Evolutionary conservation across 2,329 filamentous ascomycete species (phyloP).

Genomic region (Colletotrichum sublineola): DNA sequence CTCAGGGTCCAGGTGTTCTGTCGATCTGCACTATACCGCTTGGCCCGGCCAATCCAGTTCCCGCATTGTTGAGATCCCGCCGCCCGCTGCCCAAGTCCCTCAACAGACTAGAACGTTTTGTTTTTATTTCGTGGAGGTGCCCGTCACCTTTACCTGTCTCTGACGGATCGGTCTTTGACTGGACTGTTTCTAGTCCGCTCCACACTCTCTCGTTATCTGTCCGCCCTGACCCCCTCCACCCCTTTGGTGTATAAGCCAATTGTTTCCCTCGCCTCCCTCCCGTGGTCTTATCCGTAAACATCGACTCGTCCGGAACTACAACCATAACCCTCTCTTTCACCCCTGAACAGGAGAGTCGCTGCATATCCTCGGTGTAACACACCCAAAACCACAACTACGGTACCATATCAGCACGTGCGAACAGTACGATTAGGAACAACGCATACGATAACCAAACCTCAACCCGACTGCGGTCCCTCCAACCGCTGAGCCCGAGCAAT

Average conservation of each 20-base stretch:
- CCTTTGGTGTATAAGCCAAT: slow-evolving; percentile 38
- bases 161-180: slow-evolving; percentile 6
- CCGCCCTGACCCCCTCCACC: not conserved
- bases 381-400: slow-evolving; percentile 22
- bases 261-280: slow-evolving; percentile 36
- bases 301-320: slow-evolving; percentile 27
- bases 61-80: slow-evolving; percentile 39
- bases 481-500: slow-evolving; percentile 27
- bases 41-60: slow-evolving; percentile 29
- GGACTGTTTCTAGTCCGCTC: not conserved
- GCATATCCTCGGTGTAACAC: slow-evolving; percentile 27
- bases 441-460: not conserved
- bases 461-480: not conserved
- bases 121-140: slow-evolving; percentile 25
- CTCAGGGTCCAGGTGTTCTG: slow-evolving; percentile 33
- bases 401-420: slow-evolving; percentile 3
- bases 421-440: slow-evolving; percentile 7
- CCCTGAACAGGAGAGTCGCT: slow-evolving; percentile 11
- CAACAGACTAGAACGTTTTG: slow-evolving; percentile 38
- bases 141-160: not conserved
- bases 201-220: not conserved
- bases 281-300: slow-evolving; percentile 36
- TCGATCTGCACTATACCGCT: slow-evolving; percentile 29
- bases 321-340: not conserved
- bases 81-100: slow-evolving; percentile 30